Evolutionary conservation across 2,329 filamentous ascomycete genomes (phyloP).

Genomic region (Xylariaceae sp.): DNA sequence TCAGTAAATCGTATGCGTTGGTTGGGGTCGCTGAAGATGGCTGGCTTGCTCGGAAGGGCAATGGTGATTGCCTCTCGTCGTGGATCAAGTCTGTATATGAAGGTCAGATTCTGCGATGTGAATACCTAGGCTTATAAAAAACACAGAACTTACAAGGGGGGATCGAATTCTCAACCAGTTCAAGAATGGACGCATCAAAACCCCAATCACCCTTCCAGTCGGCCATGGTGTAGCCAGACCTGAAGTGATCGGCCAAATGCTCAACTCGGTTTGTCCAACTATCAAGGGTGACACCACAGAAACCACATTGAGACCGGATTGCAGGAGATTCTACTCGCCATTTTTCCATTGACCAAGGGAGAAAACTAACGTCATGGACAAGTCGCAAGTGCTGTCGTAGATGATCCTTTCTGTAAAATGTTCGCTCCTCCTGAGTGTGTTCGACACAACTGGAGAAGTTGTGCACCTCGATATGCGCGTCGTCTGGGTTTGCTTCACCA

Average conservation of each 20-base stretch:
- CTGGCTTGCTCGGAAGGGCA: constrained; percentile 47
- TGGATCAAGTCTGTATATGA: constrained; percentile 54
- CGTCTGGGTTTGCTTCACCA: constrained; percentile 48
- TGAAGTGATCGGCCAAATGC: constrained; percentile 64
- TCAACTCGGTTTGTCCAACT: constrained; percentile 57
- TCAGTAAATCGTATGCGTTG: constrained; percentile 58
- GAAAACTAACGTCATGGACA: constrained; percentile 58
- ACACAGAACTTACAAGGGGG: constrained; percentile 55
- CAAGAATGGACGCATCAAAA: constrained; percentile 56
- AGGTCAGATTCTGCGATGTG: constrained; percentile 36
- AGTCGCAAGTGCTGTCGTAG: constrained; percentile 60
- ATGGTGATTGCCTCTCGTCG: constrained; percentile 53
- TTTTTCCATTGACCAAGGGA: constrained; percentile 58
- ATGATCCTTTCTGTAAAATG: constrained; percentile 63
- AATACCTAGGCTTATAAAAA: constrained; percentile 31
- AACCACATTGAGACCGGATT: constrained; percentile 60
- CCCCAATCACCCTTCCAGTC: constrained; percentile 68
- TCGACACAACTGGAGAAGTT: constrained; percentile 63
- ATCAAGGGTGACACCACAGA: constrained; percentile 58
- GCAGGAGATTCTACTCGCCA: constrained; percentile 58
- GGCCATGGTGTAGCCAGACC: constrained; percentile 59
- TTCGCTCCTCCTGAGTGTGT: constrained; percentile 54
- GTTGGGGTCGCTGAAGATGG: constrained; percentile 43
- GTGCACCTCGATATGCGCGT: constrained; percentile 53
- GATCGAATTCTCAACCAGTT: constrained; percentile 62